Percentiles rank a stretch among this genome's conserved stretches.
phyloP scores from a whole-genome alignment of 257 asterid species.

The Plectranthus barbatus region DNA sequence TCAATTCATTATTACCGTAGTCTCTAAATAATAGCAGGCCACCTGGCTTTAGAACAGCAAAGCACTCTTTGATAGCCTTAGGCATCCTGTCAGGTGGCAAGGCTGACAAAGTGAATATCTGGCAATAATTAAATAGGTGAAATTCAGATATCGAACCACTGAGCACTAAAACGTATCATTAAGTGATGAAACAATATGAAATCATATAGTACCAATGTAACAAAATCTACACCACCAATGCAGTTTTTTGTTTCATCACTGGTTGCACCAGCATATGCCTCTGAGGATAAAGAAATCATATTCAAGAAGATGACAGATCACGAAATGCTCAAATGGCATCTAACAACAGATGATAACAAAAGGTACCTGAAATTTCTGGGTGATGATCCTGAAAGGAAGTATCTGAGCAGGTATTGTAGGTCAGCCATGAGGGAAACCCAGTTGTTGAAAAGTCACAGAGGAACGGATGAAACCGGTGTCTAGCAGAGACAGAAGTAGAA shows the following conservation, averaged over 20 bases:
- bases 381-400: conserved; percentile 22
- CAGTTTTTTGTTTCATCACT: conserved; percentile 39
- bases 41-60: conserved; percentile 74
- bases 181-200: background rate
- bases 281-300: background rate
- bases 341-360: background rate
- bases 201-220: conserved; percentile 55
- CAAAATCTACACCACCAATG: conserved; percentile 72
- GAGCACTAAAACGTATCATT: background rate
- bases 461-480: conserved; percentile 48
- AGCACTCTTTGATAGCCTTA: conserved; percentile 55
- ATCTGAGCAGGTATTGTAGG: conserved; percentile 43
- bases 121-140: conserved; percentile 17
- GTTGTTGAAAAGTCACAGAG: conserved; percentile 61
- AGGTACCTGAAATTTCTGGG: conserved; percentile 31
- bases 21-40: conserved; percentile 83
- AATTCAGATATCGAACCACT: conserved; percentile 8
- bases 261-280: conserved; percentile 30
- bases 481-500: conserved; percentile 34
- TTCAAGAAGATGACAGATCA: background rate
- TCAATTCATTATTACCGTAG: conserved; percentile 52
- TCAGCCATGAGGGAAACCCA: conserved; percentile 68
- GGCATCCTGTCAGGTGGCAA: conserved; percentile 65
- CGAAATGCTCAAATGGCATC: background rate
- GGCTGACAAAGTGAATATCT: conserved; percentile 94